These are phyloP conservation scores for Pleodorina starrii DNA, from an alignment of 139 green algal species.

Conservation along the genomic window DNA sequence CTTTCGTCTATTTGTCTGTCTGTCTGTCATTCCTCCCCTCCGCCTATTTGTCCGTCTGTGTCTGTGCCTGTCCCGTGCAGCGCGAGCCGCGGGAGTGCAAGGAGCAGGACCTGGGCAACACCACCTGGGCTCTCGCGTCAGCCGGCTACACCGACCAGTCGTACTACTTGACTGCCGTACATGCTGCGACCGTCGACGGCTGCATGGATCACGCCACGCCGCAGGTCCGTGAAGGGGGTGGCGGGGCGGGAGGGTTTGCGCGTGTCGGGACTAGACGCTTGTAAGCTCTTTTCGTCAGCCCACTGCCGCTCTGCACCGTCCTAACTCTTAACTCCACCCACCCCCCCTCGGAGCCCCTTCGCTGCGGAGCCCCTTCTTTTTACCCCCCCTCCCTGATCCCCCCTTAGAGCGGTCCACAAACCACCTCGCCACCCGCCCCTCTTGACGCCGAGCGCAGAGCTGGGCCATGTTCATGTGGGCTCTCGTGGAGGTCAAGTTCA, in stretches of 20 bases:
- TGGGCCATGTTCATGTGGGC: slow-evolving; percentile 5
- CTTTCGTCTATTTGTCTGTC: too few species aligned
- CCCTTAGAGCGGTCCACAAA: too few species aligned
- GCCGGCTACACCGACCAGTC: not conserved
- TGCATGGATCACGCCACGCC: not conserved
- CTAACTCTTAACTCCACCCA: too few species aligned
- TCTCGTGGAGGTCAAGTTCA: not conserved
- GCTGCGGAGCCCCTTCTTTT: too few species aligned
- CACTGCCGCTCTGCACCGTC: too few species aligned
- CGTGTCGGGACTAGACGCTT: too few species aligned
- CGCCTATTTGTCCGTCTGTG: not conserved
- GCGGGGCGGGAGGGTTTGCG: too few species aligned
- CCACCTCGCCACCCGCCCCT: not conserved
- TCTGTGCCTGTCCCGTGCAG: not conserved
- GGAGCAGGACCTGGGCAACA: not conserved
- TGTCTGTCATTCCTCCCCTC: too few species aligned
- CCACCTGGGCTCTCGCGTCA: not conserved
- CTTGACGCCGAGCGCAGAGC: not conserved
- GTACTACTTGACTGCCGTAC: not conserved
- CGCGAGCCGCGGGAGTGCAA: not conserved
- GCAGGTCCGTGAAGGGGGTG: not conserved
- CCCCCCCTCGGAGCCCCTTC: too few species aligned
- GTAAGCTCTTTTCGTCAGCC: too few species aligned
- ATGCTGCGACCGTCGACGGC: not conserved
- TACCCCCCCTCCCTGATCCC: too few species aligned